Evolutionary conservation across 2,329 filamentous ascomycete species (phyloP).

Genomic region (Pestalotiopsis sp.): DNA sequence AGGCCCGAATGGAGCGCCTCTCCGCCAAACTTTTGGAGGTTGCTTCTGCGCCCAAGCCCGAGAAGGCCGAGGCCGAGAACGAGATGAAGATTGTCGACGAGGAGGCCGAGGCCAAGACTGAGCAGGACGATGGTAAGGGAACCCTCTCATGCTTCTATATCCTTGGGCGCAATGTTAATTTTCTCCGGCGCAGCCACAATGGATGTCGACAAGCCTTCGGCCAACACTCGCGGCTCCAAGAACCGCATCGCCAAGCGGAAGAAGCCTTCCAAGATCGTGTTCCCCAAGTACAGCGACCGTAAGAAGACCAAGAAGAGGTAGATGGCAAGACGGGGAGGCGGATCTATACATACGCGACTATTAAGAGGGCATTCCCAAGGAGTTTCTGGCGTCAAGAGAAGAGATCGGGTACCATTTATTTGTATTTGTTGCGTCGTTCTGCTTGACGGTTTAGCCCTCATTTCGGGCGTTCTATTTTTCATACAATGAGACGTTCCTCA

Average conservation of each 20-base stretch:
- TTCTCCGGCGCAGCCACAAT: constrained; percentile 40
- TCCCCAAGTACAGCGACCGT: constrained; percentile 57
- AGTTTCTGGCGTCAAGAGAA: constrained; percentile 2
- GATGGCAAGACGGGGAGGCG: not conserved
- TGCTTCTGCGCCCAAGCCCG: constrained; percentile 74
- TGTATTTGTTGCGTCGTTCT: not conserved
- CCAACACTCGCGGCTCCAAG: constrained; percentile 39
- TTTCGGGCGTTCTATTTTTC: not conserved
- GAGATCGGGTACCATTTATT: not conserved
- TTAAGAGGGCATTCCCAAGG: constrained; percentile 7
- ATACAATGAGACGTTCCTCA: constrained; percentile 3
- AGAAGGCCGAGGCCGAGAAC: constrained; percentile 57
- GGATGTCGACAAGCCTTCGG: constrained; percentile 56
- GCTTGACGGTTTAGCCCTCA: not conserved
- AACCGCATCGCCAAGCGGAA: constrained; percentile 59
- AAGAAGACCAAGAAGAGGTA: constrained; percentile 39
- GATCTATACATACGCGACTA: not conserved
- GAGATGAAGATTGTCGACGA: constrained; percentile 50
- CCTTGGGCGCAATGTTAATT: not conserved
- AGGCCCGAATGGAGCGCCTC: constrained; percentile 77
- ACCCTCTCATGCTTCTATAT: constrained; percentile 10
- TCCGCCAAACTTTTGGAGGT: constrained; percentile 84
- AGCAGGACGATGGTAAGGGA: constrained; percentile 16
- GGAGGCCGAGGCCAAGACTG: constrained; percentile 24
- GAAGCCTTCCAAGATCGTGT: constrained; percentile 59